These are phyloP conservation scores for Parietaria judaica DNA, from an alignment of 306 rosid species.

Conservation along the genomic window DNA sequence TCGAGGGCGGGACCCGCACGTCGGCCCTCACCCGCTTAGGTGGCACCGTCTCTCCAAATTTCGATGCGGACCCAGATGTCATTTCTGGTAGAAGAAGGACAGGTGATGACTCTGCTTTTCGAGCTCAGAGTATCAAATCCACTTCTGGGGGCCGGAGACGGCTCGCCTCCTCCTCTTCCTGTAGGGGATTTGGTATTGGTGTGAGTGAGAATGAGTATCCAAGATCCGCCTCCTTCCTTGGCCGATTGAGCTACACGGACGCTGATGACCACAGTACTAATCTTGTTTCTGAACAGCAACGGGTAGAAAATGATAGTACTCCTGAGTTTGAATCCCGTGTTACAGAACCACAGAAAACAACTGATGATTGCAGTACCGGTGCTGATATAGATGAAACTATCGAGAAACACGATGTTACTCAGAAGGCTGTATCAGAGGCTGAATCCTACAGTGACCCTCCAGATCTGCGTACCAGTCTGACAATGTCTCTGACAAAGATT, in stretches of 20 bases:
- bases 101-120: constrained; percentile 21
- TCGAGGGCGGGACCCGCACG: constrained; percentile 15
- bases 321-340: too few species aligned
- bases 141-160: background rate
- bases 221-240: too few species aligned
- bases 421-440: constrained; percentile 35
- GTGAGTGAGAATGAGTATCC: too few species aligned
- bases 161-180: too few species aligned
- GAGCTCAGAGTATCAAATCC: background rate
- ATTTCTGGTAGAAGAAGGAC: constrained; percentile 16
- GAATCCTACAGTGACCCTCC: constrained; percentile 29
- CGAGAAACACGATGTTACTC: too few species aligned
- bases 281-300: too few species aligned
- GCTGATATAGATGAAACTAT: background rate
- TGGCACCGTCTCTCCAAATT: constrained; percentile 23
- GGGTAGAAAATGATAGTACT: too few species aligned
- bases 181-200: too few species aligned
- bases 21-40: constrained; percentile 65
- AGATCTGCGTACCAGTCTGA: constrained; percentile 54
- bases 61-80: constrained; percentile 28
- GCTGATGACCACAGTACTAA: too few species aligned
- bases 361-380: background rate
- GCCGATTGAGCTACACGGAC: too few species aligned
- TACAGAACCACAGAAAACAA: too few species aligned
- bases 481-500: constrained; percentile 40